A percentile compares a stretch with the other conserved stretches of the same genome.
Evolutionary conservation across 495 filamentous ascomycete species (phyloP).

Genomic region (Chaetomium fimeti): DNA sequence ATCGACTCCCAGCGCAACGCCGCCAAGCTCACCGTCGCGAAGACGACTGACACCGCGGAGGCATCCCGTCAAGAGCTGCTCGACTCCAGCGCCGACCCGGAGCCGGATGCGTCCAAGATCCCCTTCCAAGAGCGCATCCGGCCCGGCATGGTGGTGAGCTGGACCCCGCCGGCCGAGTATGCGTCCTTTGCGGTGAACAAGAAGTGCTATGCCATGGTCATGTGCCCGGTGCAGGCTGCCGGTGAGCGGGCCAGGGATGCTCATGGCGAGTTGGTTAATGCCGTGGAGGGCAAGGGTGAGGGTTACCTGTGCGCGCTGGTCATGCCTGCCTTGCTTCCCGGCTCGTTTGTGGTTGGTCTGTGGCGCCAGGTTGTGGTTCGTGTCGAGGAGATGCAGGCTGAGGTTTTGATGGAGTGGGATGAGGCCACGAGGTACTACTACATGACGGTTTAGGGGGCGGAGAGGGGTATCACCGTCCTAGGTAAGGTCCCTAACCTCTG

Average conservation of each 20-base stretch:
- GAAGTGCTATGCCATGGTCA: slow-evolving; percentile 20
- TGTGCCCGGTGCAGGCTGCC: slow-evolving; percentile 23
- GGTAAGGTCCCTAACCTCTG: not conserved
- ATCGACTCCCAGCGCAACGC: slow-evolving; percentile 31
- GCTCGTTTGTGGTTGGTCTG: slow-evolving; percentile 37
- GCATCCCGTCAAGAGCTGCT: slow-evolving; percentile 14
- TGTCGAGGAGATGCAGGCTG: slow-evolving; percentile 37
- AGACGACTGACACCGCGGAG: not conserved
- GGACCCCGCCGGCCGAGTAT: slow-evolving; percentile 1
- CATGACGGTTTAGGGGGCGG: slow-evolving; percentile 27
- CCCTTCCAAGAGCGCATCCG: slow-evolving; percentile 37
- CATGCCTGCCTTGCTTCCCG: slow-evolving; percentile 28
- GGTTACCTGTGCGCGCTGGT: slow-evolving; percentile 37
- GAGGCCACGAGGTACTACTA: slow-evolving; percentile 41
- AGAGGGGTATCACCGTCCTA: not conserved
- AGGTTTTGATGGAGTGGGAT: slow-evolving; percentile 46
- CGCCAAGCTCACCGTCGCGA: not conserved
- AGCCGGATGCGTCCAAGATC: slow-evolving; percentile 9
- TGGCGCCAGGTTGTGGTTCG: slow-evolving; percentile 34
- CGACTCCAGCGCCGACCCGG: slow-evolving; percentile 23
- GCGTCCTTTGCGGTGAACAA: not conserved
- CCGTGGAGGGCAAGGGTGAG: not conserved
- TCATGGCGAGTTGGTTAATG: not conserved
- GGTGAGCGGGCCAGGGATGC: slow-evolving; percentile 25
- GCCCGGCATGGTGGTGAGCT: slow-evolving; percentile 38